These are phyloP conservation scores for Lichenothelia convexa DNA, from an alignment of 495 filamentous ascomycete species.

Conservation along the genomic window DNA sequence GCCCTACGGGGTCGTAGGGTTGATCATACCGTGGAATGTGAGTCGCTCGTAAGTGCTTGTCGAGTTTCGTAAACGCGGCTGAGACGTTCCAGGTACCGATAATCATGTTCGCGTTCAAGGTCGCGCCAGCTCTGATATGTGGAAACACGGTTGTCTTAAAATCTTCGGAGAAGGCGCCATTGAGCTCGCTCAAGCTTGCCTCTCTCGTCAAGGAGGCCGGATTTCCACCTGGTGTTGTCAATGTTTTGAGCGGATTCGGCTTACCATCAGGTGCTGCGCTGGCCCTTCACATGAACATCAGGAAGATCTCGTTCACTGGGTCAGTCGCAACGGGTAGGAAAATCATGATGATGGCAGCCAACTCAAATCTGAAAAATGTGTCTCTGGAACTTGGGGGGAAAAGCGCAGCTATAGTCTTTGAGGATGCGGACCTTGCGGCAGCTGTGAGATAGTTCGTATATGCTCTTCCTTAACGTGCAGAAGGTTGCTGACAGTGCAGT, in stretches of 20 bases:
- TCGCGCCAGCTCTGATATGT: slow-evolving; percentile 27
- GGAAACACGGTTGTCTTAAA: slow-evolving; percentile 24
- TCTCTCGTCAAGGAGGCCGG: slow-evolving; percentile 21
- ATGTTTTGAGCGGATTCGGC: slow-evolving; percentile 22
- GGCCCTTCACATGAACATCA: slow-evolving; percentile 22
- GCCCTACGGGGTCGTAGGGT: slow-evolving; percentile 18
- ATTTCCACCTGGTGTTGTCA: slow-evolving; percentile 23
- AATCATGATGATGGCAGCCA: slow-evolving; percentile 22
- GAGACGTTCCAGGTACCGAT: no score
- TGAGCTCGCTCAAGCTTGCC: slow-evolving; percentile 13
- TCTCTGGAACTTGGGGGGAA: slow-evolving; percentile 31
- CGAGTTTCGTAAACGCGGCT: no score
- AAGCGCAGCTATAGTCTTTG: slow-evolving; percentile 26
- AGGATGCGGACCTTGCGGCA: slow-evolving; percentile 27
- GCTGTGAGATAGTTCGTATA: slow-evolving; percentile 21
- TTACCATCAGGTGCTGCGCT: slow-evolving; percentile 21
- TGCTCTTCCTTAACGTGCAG: no score
- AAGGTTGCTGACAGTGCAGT: no score
- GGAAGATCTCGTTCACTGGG: slow-evolving; percentile 18
- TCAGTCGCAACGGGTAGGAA: slow-evolving; percentile 12
- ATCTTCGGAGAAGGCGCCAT: slow-evolving; percentile 12
- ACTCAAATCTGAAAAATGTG: slow-evolving; percentile 32
- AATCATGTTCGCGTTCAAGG: no score
- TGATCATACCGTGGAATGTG: slow-evolving; percentile 32
- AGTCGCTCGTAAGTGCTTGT: no score